Conservation (phyloP, 805 yeast species). For the Cyberlindnera saturnus region DNA sequence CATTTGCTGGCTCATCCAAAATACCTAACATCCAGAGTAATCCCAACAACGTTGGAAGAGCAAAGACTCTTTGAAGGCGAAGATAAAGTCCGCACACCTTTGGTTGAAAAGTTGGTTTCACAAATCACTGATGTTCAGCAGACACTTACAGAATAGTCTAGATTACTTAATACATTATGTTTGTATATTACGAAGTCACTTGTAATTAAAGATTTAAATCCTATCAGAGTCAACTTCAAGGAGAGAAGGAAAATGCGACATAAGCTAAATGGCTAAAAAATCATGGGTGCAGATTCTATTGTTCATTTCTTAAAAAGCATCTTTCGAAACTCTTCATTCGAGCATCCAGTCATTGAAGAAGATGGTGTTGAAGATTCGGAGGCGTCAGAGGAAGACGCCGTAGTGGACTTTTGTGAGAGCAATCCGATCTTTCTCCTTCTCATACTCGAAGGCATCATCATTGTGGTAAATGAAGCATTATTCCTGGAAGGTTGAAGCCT, state of each 20-base stretch:
- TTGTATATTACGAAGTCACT: not conserved
- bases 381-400: not conserved
- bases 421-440: constrained; percentile 5
- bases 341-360: constrained; percentile 3
- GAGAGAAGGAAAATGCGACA: no score
- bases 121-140: constrained; percentile 51
- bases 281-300: not conserved
- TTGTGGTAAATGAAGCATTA: not conserved
- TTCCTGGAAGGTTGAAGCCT: not conserved
- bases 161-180: not conserved
- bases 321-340: constrained; percentile 23
- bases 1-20: constrained; percentile 84
- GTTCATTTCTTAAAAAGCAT: constrained; percentile 15
- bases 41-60: constrained; percentile 60
- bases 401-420: not conserved
- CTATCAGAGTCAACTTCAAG: no score
- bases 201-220: no score
- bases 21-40: constrained; percentile 63
- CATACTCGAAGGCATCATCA: constrained; percentile 9
- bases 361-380: not conserved
- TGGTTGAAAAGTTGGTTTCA: constrained; percentile 40
- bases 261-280: not conserved
- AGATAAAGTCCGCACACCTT: constrained; percentile 31
- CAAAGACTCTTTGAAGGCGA: constrained; percentile 49
- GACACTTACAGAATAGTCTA: constrained; percentile 16